These are phyloP conservation scores for Cajanus cajan DNA, from an alignment of 306 rosid species.

Conservation along the genomic window DNA sequence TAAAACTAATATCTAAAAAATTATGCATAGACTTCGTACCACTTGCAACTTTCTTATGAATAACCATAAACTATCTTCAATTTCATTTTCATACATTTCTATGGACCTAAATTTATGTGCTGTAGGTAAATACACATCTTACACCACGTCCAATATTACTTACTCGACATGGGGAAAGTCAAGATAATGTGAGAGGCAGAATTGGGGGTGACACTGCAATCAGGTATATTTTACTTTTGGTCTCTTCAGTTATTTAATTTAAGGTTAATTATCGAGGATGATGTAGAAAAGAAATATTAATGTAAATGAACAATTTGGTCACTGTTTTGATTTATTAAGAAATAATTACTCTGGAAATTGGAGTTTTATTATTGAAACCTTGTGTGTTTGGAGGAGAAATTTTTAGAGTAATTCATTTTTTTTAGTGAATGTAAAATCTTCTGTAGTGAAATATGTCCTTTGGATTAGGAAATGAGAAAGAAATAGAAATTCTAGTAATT, in stretches of 20 bases:
- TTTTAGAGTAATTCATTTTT: too few relatives aligned
- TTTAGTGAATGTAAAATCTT: too few relatives aligned
- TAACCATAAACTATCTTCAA: slow-evolving; percentile 11
- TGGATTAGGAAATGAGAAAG: too few relatives aligned
- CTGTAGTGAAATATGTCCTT: too few relatives aligned
- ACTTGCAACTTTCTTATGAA: neutral
- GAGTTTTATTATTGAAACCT: neutral
- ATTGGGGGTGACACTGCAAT: slow-evolving; percentile 89
- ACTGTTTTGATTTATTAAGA: neutral
- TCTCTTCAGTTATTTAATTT: neutral
- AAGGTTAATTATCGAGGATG: slow-evolving; percentile 9
- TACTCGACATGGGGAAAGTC: slow-evolving; percentile 98
- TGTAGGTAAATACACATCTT: slow-evolving; percentile 95
- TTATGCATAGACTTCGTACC: neutral
- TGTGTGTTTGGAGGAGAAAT: too few relatives aligned
- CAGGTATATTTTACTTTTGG: slow-evolving; percentile 50
- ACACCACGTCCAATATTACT: slow-evolving; percentile 98
- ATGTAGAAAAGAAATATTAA: neutral
- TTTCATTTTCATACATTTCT: slow-evolving; percentile 15
- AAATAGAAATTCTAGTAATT: too few relatives aligned
- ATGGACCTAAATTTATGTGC: slow-evolving; percentile 19
- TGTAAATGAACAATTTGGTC: slow-evolving; percentile 14
- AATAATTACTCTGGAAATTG: neutral
- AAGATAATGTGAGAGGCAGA: slow-evolving; percentile 92
- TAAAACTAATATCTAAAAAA: neutral